Base-by-base conservation (phyloP, 805 yeast species). In the Yamadazyma endophytica region DNA sequence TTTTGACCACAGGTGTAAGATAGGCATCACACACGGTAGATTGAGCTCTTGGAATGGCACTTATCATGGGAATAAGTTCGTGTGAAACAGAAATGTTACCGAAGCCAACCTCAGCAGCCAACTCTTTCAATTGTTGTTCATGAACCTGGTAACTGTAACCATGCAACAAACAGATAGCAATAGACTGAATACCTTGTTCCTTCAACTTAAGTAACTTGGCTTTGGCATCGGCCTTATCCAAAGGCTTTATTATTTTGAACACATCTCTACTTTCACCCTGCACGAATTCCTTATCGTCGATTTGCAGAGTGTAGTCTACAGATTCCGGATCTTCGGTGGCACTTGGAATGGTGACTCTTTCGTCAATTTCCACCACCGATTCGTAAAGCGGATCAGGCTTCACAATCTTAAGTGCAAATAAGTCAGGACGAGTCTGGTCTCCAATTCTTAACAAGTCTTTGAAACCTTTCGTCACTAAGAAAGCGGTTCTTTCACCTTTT, bases 391-490 rank as follows among this genome's bases (percentile, higher is more conserved):
- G 78, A 5, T 69, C 78, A 4, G 87, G 79, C 45, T 79, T 82
- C 30, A 68, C 59, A 28, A 87, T 82, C 5, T 82, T 69, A 39
- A 88, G 63, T 43, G 87, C 95, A 50, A 88, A 89, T 32, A 89
- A 85, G 43, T 78, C 69, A 2, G 96, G 97, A 46, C 97, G 69
- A 2, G 95, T 75, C 52, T 89, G 97, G 50, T 84, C 86, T 3
- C 96, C 96, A 43, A 89, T 87, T 3, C 68, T 56, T 38, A 89
- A 61, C 28, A 82, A 74, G 49, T 89, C 96, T 39, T 74, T 75
- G 58, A 86, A 89, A 0, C 97, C 97, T 45, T 77, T 79, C 13
- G 96, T 85, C 2, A 90, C 85, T 5, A 88, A 56, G 37, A 89
- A 68, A 1, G 89, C 94, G 47, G 90, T 85, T 17, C 76, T 64